phyloP scores from a whole-genome alignment of 805 yeast genomes.

The Phaffomyces thermotolerans region DNA sequence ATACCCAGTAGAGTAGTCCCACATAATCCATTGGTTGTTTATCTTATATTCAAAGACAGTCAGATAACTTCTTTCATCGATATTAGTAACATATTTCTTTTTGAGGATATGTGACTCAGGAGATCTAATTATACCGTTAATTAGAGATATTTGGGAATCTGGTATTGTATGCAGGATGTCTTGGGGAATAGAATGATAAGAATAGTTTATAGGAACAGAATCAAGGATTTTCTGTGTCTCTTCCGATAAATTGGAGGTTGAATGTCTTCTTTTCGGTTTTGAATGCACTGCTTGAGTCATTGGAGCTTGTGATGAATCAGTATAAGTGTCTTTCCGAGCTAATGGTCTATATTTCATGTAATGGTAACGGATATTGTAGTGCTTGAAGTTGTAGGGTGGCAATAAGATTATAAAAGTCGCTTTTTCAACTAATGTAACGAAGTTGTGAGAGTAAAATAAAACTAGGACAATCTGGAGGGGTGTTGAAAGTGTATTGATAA shows the following conservation, averaged over 20 bases:
- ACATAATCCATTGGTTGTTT: slow-evolving; percentile 50
- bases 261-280: slow-evolving; percentile 1
- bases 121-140: slow-evolving; percentile 1
- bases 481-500: background rate
- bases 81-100: slow-evolving; percentile 62
- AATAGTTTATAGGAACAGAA: slow-evolving; percentile 15
- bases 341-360: slow-evolving; percentile 4
- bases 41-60: slow-evolving; percentile 68
- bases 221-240: slow-evolving; percentile 14
- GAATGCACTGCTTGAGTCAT: background rate
- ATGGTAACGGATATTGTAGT: background rate
- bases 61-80: slow-evolving; percentile 61
- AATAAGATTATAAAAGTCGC: background rate
- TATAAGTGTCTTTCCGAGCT: slow-evolving; percentile 1
- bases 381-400: background rate
- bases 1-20: slow-evolving; percentile 82
- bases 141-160: slow-evolving; percentile 14
- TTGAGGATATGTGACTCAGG: slow-evolving; percentile 10
- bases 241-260: background rate
- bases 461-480: background rate
- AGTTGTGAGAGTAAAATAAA: background rate
- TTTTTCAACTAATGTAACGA: no score
- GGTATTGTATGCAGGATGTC: slow-evolving; percentile 16
- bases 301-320: background rate
- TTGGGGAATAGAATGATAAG: slow-evolving; percentile 10